Conservation (phyloP, 2,329 filamentous ascomycete species). For the Grosmannia clavigera region DNA sequence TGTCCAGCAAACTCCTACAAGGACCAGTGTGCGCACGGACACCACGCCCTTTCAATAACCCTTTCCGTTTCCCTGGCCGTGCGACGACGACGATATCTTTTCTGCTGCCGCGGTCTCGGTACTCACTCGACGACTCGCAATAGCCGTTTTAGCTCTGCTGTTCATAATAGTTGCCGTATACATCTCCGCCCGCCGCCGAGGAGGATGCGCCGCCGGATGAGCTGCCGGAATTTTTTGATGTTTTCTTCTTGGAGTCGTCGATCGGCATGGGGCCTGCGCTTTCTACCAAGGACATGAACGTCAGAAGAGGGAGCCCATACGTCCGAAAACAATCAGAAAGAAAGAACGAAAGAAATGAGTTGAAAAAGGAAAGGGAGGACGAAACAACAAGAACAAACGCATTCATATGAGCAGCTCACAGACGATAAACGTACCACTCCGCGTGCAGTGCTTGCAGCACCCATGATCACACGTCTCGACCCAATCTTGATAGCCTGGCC, state of each 20-base stretch:
- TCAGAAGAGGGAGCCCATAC: neutral
- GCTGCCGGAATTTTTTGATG: slow-evolving; percentile 2
- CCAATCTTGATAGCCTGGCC: slow-evolving; percentile 21
- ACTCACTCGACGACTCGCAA: neutral
- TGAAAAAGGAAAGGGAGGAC: neutral
- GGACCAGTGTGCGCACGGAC: no score
- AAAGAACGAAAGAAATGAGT: neutral
- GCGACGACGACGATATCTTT: neutral
- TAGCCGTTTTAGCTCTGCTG: neutral
- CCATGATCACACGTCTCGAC: slow-evolving; percentile 37
- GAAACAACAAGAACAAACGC: no score
- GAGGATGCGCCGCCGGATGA: neutral
- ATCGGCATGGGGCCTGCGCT: slow-evolving; percentile 10
- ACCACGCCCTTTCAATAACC: neutral
- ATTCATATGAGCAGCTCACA: neutral
- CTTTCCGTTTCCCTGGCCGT: neutral
- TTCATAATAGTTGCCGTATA: neutral
- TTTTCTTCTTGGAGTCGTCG: slow-evolving; percentile 5
- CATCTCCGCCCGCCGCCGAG: neutral
- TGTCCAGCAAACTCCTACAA: no score
- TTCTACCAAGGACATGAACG: neutral
- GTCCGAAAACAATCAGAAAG: neutral
- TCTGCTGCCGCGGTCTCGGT: neutral
- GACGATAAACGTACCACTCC: slow-evolving; percentile 24
- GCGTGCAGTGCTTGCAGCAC: slow-evolving; percentile 36